Base-by-base conservation (phyloP, 495 filamentous ascomycete species). In the Elasticomyces elasticus region DNA sequence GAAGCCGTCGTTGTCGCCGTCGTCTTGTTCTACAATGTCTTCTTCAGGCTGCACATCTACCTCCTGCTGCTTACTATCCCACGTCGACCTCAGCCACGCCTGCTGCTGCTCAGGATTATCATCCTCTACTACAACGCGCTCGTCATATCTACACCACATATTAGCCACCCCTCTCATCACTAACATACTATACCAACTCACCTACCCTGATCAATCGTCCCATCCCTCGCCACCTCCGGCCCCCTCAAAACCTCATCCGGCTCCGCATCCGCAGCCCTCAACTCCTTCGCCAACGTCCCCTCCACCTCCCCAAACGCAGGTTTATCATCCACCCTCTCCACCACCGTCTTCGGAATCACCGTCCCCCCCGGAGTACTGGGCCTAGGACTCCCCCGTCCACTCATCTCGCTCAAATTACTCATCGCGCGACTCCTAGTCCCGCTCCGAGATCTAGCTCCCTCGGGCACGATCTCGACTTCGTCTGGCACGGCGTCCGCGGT, bases 281-380 rank as follows among this genome's bases (percentile, higher is more conserved):
- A 71, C 48, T 82, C 72, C 65, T 87, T 85, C 43, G 86, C 89
- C 44, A 76, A 69, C 2, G 91, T 94, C 15, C 91, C 89, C 20
- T 89, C 89, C 20, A 94, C 77, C 60, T 95, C 90, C 19, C 91
- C 90, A 69, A 94, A 77, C 59, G 85, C 85, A 68, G 82, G 79
- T 26, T 70, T 65, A 28, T 72, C 68, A 54, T 86, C 82, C 43
- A 94, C 77, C 70, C 84, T 87, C 69, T 94, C 87, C 24, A 95
- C 86, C 44, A 90, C 73, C 13, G 84, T 94, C 52, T 72, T 79
- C n/a, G 89, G 89, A 59, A 94, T 82, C 27, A 85, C 81, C 13
- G 74, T 69, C 52, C 75, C 74, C 56, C 75, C 72, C 49, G 77
- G 78, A 47, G 77, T 76, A 33, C 64, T 53, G 24, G 74, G 66